Evolutionary conservation across 768 basidiomycete species (phyloP), one percentile per base, ranked within the genome.

Genomic region (Pholiota conissans): DNA sequence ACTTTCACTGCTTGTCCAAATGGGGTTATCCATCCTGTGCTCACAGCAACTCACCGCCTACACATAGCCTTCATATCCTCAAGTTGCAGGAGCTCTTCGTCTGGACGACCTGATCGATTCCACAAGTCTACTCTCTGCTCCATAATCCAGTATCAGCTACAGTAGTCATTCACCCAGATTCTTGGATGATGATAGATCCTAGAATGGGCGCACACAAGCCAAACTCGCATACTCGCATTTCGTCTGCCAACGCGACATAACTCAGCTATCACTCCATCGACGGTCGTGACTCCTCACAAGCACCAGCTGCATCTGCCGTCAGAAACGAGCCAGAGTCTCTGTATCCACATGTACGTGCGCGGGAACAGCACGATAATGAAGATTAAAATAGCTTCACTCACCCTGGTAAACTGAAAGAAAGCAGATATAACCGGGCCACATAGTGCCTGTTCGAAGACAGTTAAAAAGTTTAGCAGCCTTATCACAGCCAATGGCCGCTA

Each of bases 11-110:
- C 26, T 13, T 22, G 11, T 32, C 53, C 42, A 45, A 29, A 54
- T 42, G 53, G 53, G 45, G 53, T 18, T 54, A 54, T 18, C 53
- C 39, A 29, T 52, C 49, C 57, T 57, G 57, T 58, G 53, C 58
- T 62, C 51, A 32, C 55, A 52, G 57, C 58, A 60, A 55, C 49
- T n/a, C 35, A 39, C 22, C 42, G 11, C 39, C 28, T 22, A 26
- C 37, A 27, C 46, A 57, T 47, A 48, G 45, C 56, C 37, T 39
- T 46, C 54, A 34, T 20, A 27, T 52, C 29, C n/a, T 27, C 10
- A 32, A 32, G 7, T 32, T 13, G 30, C 30, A 13, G n/a, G 30
- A 5, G 30, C 30, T 32, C 13, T 32, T 11, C 5, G n/a, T 35
- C 34, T 16, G n/a, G 34, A 35, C n/a, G n/a, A n/a, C n/a, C n/a